These are phyloP conservation scores for Xylariomycetidae sp. DNA, from an alignment of 2,329 filamentous ascomycete genomes.

Conservation along the genomic window DNA sequence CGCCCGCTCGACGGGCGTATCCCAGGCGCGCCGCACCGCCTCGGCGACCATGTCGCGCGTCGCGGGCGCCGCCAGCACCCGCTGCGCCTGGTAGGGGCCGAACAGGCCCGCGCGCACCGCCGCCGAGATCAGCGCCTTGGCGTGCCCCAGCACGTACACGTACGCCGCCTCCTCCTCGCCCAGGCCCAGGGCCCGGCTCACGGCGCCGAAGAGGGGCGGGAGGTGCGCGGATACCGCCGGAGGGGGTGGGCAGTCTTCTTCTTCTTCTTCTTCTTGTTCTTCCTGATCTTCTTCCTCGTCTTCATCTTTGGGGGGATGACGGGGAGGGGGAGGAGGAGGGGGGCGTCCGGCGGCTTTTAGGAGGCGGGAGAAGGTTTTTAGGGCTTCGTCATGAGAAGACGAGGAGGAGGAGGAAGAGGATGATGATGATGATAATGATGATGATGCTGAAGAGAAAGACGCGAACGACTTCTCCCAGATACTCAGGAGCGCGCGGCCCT, in stretches of 20 bases:
- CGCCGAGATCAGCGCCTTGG: constrained; percentile 70
- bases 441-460: constrained; percentile 29
- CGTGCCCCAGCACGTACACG: constrained; percentile 71
- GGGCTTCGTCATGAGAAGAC: constrained; percentile 9
- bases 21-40: constrained; percentile 57
- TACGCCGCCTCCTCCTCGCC: constrained; percentile 62
- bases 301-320: constrained; percentile 1
- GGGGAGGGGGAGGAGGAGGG: constrained; percentile 9
- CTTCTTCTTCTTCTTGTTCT: constrained; percentile 2
- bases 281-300: not conserved
- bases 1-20: constrained; percentile 57
- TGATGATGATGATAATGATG: too few relatives aligned
- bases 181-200: constrained; percentile 59
- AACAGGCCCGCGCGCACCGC: constrained; percentile 73
- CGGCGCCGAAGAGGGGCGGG: constrained; percentile 64
- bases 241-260: constrained; percentile 27
- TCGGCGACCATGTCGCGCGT: constrained; percentile 54
- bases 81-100: constrained; percentile 77
- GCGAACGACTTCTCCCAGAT: constrained; percentile 73
- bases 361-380: constrained; percentile 14
- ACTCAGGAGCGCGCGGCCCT: constrained; percentile 68
- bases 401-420: too few relatives aligned
- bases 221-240: constrained; percentile 59
- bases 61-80: constrained; percentile 57
- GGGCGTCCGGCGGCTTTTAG: too few relatives aligned